Conservation (phyloP, 768 basidiomycete genomes). For the Phanerochaete sordida region DNA sequence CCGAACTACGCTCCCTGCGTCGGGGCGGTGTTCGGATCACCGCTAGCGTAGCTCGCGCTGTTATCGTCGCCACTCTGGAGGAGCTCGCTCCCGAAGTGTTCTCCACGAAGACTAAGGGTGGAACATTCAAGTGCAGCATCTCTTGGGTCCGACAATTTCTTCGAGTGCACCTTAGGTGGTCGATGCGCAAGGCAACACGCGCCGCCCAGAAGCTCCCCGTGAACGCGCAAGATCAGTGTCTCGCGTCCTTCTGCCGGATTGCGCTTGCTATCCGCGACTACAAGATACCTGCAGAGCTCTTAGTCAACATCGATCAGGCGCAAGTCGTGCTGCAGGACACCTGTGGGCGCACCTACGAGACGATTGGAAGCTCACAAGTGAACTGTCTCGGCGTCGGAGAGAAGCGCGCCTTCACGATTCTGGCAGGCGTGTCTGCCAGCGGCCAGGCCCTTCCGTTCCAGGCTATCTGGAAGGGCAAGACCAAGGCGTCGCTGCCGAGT, state of each 20-base stretch:
- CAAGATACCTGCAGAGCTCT: conserved; percentile 23
- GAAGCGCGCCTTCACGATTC: conserved; percentile 39
- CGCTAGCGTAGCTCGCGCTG: conserved; percentile 23
- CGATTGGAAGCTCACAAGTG: conserved; percentile 33
- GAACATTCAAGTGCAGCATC: conserved; percentile 29
- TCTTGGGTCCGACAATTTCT: conserved; percentile 24
- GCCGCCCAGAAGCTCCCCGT: conserved; percentile 34
- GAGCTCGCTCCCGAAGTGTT: conserved; percentile 26
- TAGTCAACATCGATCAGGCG: conserved; percentile 37
- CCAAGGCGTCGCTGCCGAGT: conserved; percentile 22
- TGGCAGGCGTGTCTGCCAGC: conserved; percentile 28
- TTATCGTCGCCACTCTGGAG: conserved; percentile 28
- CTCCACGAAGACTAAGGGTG: conserved; percentile 18
- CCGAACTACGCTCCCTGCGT: not conserved
- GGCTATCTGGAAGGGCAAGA: conserved; percentile 32
- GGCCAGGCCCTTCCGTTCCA: conserved; percentile 36
- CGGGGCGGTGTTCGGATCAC: not conserved
- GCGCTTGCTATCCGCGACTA: conserved; percentile 25
- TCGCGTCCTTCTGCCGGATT: conserved; percentile 18
- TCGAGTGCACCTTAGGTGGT: conserved; percentile 23
- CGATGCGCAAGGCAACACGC: conserved; percentile 23
- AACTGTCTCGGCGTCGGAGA: conserved; percentile 32
- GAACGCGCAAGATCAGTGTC: conserved; percentile 22
- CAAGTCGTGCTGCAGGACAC: conserved; percentile 26
- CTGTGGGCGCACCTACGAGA: conserved; percentile 26